These are phyloP conservation scores for Neonectria faginata DNA, from an alignment of 2,329 filamentous ascomycete genomes.

Conservation along the genomic window DNA sequence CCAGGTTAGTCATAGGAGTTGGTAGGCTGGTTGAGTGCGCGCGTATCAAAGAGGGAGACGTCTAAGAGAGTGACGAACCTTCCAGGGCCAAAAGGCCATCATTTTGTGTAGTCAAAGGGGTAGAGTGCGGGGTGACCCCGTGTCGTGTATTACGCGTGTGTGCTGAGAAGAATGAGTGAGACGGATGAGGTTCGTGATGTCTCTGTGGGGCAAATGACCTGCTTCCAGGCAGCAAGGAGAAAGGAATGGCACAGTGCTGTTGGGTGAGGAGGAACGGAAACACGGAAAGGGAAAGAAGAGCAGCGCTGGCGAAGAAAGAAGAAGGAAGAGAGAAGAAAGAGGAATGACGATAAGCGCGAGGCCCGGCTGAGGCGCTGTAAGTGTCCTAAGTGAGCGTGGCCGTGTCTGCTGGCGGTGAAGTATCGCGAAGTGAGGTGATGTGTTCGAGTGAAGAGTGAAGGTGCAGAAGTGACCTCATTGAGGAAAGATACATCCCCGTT, in stretches of 20 bases:
- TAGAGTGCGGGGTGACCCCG: not conserved
- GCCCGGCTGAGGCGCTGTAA: conserved; percentile 5
- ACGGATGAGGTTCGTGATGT: not conserved
- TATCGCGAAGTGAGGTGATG: conserved; percentile 10
- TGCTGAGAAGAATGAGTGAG: conserved; percentile 1
- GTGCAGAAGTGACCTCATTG: conserved; percentile 23
- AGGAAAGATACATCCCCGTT: conserved; percentile 19
- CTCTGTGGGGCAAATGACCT: not conserved
- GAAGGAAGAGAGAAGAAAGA: conserved; percentile 1
- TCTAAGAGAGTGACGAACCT: conserved; percentile 61
- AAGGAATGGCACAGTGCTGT: not conserved
- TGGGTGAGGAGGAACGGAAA: conserved; percentile 5
- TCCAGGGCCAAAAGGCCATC: conserved; percentile 90
- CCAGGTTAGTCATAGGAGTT: conserved; percentile 28
- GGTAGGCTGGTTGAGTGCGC: not conserved
- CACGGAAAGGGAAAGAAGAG: conserved; percentile 3
- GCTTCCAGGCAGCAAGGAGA: not conserved
- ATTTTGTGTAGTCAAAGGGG: conserved; percentile 58
- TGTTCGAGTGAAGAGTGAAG: conserved; percentile 3
- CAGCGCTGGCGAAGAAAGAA: not conserved
- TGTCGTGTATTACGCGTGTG: not conserved
- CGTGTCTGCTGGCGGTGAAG: conserved; percentile 24
- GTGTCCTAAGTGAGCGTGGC: conserved; percentile 16
- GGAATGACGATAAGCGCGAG: conserved; percentile 20
- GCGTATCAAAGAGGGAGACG: not conserved